Evolutionary conservation across 73 alveolate genomes (phyloP), one percentile per base, ranked within the genome.

Genomic region (Paramecium primaurelia): DNA sequence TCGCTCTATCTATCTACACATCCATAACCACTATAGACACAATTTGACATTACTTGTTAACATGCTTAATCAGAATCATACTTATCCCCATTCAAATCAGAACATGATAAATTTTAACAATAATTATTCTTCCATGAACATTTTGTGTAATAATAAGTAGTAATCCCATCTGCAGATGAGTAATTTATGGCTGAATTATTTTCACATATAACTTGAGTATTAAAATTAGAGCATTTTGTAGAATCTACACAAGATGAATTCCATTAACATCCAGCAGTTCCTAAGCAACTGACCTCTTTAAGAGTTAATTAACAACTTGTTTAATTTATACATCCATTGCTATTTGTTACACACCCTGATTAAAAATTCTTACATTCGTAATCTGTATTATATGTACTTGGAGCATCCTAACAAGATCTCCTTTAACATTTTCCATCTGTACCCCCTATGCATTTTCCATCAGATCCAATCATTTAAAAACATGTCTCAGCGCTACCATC

Each of bases 321-420:
- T 32, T 32, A 12, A 12, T 75, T 16, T 12, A 75, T 34, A 8
- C 88, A 75, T 18, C 88, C 88, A 38, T 36, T 30, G 5, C 88
- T 25, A 10, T 36, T 75, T 11, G 64, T 75, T 36, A 75, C 88
- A 75, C 88, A 75, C 18, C 20, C 34, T 38, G 38, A 12, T 75
- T 38, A 75, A 12, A 30, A 75, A 14, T 36, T 75, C 20, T 75
- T 36, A 20, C 88, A 75, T 36, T 36, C 58, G 37, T 36, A 30
- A 75, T 75, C 47, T 0, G 88, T 75, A 9, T 36, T 42, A 12
- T 36, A 38, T 4, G 88, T 36, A 9, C 16, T 75, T 45, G 91
- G 91, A 8, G 91, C 91, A 25, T 80, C 91, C 25, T 77, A 22
- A 36, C 91, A 80, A 6, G 30, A 5, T 80, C 91, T 42, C 58